Conservation (phyloP, 1,284 basidiomycete species). For the Wallemia hederae region DNA sequence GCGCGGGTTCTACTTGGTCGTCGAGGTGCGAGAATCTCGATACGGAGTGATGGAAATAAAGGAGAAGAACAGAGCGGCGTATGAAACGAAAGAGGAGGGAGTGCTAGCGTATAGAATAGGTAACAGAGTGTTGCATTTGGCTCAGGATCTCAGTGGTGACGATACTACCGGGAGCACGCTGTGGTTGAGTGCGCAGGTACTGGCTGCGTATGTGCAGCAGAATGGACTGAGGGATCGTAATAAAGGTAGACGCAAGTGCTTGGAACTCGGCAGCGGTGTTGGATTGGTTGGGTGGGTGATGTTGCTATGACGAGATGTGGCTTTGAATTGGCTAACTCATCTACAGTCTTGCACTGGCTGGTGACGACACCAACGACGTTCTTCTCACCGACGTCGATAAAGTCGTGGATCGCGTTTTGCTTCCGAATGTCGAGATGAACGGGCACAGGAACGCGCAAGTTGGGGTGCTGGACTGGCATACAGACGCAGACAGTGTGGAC, state of each 20-base stretch:
- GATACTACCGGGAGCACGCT: constrained; percentile 52
- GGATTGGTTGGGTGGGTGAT: constrained; percentile 39
- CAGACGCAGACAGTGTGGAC: no score
- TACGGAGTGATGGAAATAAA: not conserved
- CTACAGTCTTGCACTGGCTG: constrained; percentile 1
- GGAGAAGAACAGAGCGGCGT: not conserved
- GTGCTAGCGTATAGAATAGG: no score
- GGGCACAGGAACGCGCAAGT: no score
- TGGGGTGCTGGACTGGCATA: no score
- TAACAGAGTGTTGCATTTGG: no score
- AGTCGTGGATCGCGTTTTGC: no score
- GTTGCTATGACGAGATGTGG: not conserved
- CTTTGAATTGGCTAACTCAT: constrained; percentile 1
- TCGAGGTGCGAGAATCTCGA: no score
- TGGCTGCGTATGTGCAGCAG: constrained; percentile 28
- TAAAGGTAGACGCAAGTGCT: constrained; percentile 10
- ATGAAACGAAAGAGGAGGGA: not conserved
- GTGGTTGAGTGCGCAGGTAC: constrained; percentile 53
- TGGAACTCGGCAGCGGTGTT: constrained; percentile 58
- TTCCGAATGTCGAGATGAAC: no score
- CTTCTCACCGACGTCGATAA: no score
- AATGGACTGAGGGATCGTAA: constrained; percentile 9
- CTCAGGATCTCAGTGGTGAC: no score
- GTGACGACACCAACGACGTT: no score
- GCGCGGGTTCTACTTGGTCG: no score